A percentile compares a stretch with the other conserved stretches of the same genome.
phyloP scores from a whole-genome alignment of 2,329 filamentous ascomycete species.

The Cercospora janseana region DNA sequence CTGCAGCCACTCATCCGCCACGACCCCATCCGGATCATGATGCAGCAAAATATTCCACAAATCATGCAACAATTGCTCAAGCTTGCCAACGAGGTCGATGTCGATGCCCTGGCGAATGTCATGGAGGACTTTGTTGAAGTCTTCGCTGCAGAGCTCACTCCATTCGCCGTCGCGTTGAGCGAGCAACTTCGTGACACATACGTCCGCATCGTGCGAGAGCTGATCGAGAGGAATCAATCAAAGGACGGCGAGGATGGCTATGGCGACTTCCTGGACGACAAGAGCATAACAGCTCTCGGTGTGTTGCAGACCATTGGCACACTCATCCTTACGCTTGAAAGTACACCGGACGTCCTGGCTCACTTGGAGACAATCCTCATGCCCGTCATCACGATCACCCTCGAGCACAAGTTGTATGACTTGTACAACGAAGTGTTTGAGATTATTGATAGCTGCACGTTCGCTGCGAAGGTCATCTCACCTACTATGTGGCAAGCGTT shows the following conservation, averaged over 20 bases:
- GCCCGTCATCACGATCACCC: constrained; percentile 92
- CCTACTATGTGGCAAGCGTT: constrained; percentile 98
- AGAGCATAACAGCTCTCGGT: constrained; percentile 94
- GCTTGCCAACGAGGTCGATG: constrained; percentile 94
- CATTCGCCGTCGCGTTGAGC: constrained; percentile 92
- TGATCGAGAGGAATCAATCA: constrained; percentile 82
- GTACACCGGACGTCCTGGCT: constrained; percentile 89
- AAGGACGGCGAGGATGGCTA: constrained; percentile 74
- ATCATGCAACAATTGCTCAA: constrained; percentile 99
- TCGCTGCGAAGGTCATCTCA: constrained; percentile 92
- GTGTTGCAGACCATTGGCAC: constrained; percentile 97
- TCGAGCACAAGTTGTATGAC: constrained; percentile 97
- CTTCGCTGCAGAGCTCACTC: constrained; percentile 93
- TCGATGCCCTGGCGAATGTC: constrained; percentile 93
- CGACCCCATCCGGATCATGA: constrained; percentile 87
- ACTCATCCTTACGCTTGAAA: constrained; percentile 92
- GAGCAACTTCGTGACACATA: constrained; percentile 97
- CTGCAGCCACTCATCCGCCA: constrained; percentile 94
- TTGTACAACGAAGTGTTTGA: constrained; percentile 98
- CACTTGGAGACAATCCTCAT: constrained; percentile 95
- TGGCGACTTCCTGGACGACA: constrained; percentile 92
- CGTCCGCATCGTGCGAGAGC: constrained; percentile 84
- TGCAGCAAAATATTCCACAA: constrained; percentile 97
- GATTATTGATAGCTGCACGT: constrained; percentile 98
- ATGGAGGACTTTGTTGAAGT: constrained; percentile 99